A percentile compares a stretch with the other conserved stretches of the same genome.
These are phyloP conservation scores for Arachnomyces sp. DNA, from an alignment of 2,329 filamentous ascomycete genomes.

Conservation along the genomic window DNA sequence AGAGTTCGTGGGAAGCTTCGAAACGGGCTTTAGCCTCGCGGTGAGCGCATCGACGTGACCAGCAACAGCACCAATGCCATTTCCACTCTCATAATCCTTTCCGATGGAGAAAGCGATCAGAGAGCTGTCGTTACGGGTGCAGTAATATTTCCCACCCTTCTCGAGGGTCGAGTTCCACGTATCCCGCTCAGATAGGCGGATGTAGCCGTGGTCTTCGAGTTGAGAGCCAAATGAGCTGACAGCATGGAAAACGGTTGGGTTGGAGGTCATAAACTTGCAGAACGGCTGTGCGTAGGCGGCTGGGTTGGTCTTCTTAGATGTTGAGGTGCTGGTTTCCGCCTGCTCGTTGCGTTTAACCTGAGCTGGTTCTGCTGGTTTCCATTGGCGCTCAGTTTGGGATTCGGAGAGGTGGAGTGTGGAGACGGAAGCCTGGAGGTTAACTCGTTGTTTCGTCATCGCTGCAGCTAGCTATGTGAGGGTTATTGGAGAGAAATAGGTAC, in stretches of 20 bases:
- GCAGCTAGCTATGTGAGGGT: constrained; percentile 1
- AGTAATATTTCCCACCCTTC: constrained; percentile 80
- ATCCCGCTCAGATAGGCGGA: constrained; percentile 66
- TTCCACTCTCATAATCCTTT: constrained; percentile 69
- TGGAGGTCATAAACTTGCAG: constrained; percentile 75
- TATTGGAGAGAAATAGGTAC: constrained; percentile 2
- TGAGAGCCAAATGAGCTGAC: constrained; percentile 70
- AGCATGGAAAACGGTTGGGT: constrained; percentile 89
- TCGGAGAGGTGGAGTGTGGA: constrained; percentile 24
- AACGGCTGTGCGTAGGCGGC: constrained; percentile 74
- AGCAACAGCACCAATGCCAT: constrained; percentile 79
- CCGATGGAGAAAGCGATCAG: constrained; percentile 81
- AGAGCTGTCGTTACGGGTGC: constrained; percentile 75
- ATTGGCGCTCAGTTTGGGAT: constrained; percentile 19
- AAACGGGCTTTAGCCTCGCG: constrained; percentile 82
- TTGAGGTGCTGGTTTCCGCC: constrained; percentile 11
- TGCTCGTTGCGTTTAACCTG: constrained; percentile 8
- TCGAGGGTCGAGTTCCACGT: constrained; percentile 65
- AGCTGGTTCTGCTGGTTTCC: constrained; percentile 11
- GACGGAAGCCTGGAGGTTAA: constrained; percentile 20
- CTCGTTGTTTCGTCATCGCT: constrained; percentile 26
- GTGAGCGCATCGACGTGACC: constrained; percentile 91
- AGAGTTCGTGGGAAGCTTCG: constrained; percentile 70
- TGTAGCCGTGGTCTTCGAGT: constrained; percentile 64
- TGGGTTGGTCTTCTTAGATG: constrained; percentile 22